Conservation (phyloP, 805 yeast species). For the Saccharomycopsis amapae region DNA sequence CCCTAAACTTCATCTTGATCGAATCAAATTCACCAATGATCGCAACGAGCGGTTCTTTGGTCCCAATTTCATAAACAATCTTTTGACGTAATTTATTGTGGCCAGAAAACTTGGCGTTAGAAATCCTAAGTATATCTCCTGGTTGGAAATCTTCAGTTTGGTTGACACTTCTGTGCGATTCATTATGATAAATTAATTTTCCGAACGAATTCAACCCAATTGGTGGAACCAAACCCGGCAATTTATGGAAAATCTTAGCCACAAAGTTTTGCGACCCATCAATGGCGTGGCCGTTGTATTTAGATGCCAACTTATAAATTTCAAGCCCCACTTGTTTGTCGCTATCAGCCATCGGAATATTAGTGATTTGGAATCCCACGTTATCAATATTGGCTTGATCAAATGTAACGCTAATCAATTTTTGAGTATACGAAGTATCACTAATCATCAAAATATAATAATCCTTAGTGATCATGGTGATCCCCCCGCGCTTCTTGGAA, state of each 20-base stretch:
- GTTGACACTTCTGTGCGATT: slow-evolving; percentile 32
- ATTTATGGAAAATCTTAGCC: slow-evolving; percentile 30
- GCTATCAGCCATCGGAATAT: slow-evolving; percentile 1
- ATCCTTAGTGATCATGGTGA: slow-evolving; percentile 3
- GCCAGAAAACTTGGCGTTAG: slow-evolving; percentile 65
- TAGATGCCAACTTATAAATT: slow-evolving; percentile 40
- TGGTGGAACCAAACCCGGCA: slow-evolving; percentile 41
- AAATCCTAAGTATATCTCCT: slow-evolving; percentile 78
- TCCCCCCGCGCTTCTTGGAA: slow-evolving; percentile 1
- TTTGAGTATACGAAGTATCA: background rate
- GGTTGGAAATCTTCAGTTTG: slow-evolving; percentile 33
- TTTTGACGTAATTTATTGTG: slow-evolving; percentile 53
- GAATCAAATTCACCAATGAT: slow-evolving; percentile 70
- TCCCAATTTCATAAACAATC: slow-evolving; percentile 52
- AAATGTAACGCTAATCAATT: slow-evolving; percentile 47
- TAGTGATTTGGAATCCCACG: slow-evolving; percentile 19
- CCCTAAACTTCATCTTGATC: slow-evolving; percentile 62
- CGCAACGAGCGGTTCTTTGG: slow-evolving; percentile 46
- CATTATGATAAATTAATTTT: slow-evolving; percentile 54
- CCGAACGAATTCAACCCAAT: slow-evolving; percentile 71
- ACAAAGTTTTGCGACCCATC: slow-evolving; percentile 25
- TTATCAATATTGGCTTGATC: slow-evolving; percentile 47
- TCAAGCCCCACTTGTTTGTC: slow-evolving; percentile 40
- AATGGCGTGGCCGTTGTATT: slow-evolving; percentile 26
- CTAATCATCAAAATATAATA: slow-evolving; percentile 9